A percentile compares a stretch with the other conserved stretches of the same genome.
Evolutionary conservation across 1,284 basidiomycete species (phyloP).

Genomic region (Heliocybe sulcata): DNA sequence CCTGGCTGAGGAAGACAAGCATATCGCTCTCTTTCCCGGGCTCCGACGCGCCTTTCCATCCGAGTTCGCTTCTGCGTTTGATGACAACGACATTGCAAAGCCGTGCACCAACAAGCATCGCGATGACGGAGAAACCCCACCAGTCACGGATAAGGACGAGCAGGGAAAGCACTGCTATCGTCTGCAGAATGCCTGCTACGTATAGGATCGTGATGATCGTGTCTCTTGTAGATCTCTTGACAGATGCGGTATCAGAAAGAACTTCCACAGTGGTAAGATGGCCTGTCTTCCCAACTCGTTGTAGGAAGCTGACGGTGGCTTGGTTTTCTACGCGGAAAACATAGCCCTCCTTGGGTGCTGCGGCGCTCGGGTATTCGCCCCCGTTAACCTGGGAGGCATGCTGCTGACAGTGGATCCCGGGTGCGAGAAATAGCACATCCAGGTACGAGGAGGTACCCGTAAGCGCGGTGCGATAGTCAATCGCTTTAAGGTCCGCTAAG

Average conservation of each 20-base stretch:
- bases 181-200: background rate
- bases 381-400: conserved; percentile 6
- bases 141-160: conserved; percentile 2
- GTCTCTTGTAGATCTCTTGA: too few species aligned
- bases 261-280: conserved; percentile 6
- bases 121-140: conserved; percentile 6
- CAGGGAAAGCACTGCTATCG: background rate
- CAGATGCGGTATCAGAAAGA: background rate
- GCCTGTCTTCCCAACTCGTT: conserved; percentile 5
- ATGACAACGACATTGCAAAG: conserved; percentile 5
- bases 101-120: conserved; percentile 4
- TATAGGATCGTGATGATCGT: background rate
- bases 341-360: conserved; percentile 7
- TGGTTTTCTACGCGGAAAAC: conserved; percentile 11
- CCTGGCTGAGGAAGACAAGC: conserved; percentile 10
- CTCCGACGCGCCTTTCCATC: conserved; percentile 1
- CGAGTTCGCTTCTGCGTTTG: background rate
- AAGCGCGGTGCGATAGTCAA: conserved; percentile 8
- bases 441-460: conserved; percentile 6
- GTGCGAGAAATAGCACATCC: conserved; percentile 9
- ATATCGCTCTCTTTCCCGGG: conserved; percentile 6
- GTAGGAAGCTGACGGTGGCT: conserved; percentile 8
- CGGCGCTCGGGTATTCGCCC: conserved; percentile 6
- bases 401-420: conserved; percentile 9
- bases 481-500: conserved; percentile 1